Percentiles rank a stretch among this genome's conserved stretches.
Conservation (phyloP, 2,329 filamentous ascomycete species). For the Pseudogymnoascus sp. region DNA sequence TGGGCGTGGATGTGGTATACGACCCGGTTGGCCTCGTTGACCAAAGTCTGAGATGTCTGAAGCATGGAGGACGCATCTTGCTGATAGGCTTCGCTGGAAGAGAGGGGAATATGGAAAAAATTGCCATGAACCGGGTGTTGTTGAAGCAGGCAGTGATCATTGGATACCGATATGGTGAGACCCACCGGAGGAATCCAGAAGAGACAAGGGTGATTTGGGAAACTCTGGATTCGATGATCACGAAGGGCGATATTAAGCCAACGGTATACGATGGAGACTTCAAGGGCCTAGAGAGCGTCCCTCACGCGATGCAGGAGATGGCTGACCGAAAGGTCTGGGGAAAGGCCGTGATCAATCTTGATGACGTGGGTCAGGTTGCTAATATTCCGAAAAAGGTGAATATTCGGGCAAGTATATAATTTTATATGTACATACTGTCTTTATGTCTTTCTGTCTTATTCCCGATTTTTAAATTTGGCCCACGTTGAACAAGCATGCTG, state of each 20-base stretch:
- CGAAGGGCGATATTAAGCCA: slow-evolving; percentile 41
- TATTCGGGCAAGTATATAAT: slow-evolving; percentile 2
- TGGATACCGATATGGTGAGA: slow-evolving; percentile 53
- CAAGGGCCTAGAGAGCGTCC: slow-evolving; percentile 41
- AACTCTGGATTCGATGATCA: slow-evolving; percentile 41
- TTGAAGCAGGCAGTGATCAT: slow-evolving; percentile 45
- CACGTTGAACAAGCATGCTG: neutral
- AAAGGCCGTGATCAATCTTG: slow-evolving; percentile 45
- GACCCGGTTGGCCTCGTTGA: slow-evolving; percentile 51
- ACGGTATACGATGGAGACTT: slow-evolving; percentile 43
- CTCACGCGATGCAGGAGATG: slow-evolving; percentile 44
- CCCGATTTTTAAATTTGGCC: neutral
- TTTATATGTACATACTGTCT: slow-evolving; percentile 5
- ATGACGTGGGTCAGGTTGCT: slow-evolving; percentile 13
- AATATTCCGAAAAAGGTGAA: neutral
- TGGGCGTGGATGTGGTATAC: slow-evolving; percentile 50
- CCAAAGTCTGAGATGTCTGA: slow-evolving; percentile 45
- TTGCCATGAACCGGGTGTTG: slow-evolving; percentile 47
- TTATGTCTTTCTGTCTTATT: neutral
- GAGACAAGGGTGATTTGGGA: slow-evolving; percentile 43
- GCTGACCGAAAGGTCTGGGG: slow-evolving; percentile 44
- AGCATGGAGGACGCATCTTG: slow-evolving; percentile 45
- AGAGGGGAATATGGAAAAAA: slow-evolving; percentile 43
- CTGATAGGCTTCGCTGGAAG: slow-evolving; percentile 52
- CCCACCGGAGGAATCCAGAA: slow-evolving; percentile 40